phyloP scores from a whole-genome alignment of 2,329 filamentous ascomycete genomes.

The Tolypocladium cylindrosporum region DNA sequence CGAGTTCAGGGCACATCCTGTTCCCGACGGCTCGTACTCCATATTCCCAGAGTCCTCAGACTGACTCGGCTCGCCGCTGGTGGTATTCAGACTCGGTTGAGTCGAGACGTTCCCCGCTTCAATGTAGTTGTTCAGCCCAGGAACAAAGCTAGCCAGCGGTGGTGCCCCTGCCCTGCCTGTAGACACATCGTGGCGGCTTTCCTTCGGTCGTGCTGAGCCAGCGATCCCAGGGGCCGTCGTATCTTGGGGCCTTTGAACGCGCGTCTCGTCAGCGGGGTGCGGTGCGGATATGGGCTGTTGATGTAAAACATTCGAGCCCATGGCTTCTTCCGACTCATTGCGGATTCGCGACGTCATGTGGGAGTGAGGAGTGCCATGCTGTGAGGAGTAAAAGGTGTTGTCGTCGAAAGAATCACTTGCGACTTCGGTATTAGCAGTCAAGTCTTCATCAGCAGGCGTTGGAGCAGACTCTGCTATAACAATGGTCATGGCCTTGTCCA shows the following conservation, averaged over 20 bases:
- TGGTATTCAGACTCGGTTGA: slow-evolving; percentile 19
- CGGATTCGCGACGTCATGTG: slow-evolving; percentile 37
- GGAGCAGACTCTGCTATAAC: slow-evolving; percentile 59
- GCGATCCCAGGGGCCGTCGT: not conserved
- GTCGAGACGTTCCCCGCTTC: slow-evolving; percentile 6
- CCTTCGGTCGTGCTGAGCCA: slow-evolving; percentile 1
- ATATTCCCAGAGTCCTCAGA: slow-evolving; percentile 29
- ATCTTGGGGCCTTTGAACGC: not conserved
- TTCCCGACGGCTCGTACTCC: slow-evolving; percentile 9
- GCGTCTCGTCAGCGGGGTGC: not conserved
- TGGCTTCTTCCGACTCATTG: slow-evolving; percentile 29
- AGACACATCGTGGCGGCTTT: slow-evolving; percentile 4
- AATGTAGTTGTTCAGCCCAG: slow-evolving; percentile 20
- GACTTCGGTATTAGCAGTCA: slow-evolving; percentile 45
- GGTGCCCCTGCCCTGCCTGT: not conserved
- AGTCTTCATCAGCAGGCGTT: slow-evolving; percentile 44
- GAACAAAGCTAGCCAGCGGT: slow-evolving; percentile 12
- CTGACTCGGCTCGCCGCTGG: slow-evolving; percentile 29
- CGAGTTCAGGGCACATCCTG: slow-evolving; percentile 5
- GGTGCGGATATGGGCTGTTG: not conserved
- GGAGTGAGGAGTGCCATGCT: slow-evolving; percentile 65
- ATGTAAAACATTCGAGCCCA: slow-evolving; percentile 7
- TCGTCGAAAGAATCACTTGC: slow-evolving; percentile 80
- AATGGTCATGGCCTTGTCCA: slow-evolving; percentile 59
- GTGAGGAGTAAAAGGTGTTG: slow-evolving; percentile 93